Evolutionary conservation across 1,284 basidiomycete genomes (phyloP).

Genomic region (Earliella scabrosa): DNA sequence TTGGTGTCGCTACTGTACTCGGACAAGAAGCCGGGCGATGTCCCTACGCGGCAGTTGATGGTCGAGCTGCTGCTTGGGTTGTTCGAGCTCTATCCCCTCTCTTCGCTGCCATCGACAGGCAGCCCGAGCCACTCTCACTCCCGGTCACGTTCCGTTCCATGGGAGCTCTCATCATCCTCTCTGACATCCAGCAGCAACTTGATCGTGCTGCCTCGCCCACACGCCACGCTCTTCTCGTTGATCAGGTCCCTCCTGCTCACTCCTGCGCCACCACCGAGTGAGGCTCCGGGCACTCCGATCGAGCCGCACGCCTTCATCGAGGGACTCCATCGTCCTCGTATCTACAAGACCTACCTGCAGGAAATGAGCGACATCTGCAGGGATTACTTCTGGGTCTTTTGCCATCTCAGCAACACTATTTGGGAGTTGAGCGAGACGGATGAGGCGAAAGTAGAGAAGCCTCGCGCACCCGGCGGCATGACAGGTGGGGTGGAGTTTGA

Average conservation of each 20-base stretch:
- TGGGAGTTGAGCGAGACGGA: constrained; percentile 87
- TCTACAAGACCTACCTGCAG: constrained; percentile 90
- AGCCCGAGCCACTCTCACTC: constrained; percentile 23
- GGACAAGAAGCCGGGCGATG: constrained; percentile 96
- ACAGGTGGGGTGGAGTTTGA: constrained; percentile 98
- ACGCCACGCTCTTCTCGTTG: constrained; percentile 71
- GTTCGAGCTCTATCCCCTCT: constrained; percentile 82
- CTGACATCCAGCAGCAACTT: constrained; percentile 46
- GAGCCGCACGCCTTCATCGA: constrained; percentile 91
- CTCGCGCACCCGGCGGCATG: constrained; percentile 95
- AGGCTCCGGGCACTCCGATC: constrained; percentile 64
- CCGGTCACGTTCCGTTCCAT: constrained; percentile 35
- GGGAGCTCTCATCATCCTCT: constrained; percentile 30
- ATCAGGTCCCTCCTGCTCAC: constrained; percentile 74
- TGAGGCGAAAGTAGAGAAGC: constrained; percentile 84
- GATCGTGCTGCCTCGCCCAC: constrained; percentile 70
- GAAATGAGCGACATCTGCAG: constrained; percentile 90
- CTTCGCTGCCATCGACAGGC: constrained; percentile 54
- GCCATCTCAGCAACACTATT: constrained; percentile 91
- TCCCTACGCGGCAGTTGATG: constrained; percentile 89
- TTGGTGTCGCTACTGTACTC: constrained; percentile 88
- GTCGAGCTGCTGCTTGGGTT: constrained; percentile 83
- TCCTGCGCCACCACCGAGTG: constrained; percentile 72
- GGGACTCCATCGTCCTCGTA: constrained; percentile 78
- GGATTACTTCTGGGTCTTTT: constrained; percentile 99